Conservation (phyloP, 257 asterid species). For the Solanum peruvianum region DNA sequence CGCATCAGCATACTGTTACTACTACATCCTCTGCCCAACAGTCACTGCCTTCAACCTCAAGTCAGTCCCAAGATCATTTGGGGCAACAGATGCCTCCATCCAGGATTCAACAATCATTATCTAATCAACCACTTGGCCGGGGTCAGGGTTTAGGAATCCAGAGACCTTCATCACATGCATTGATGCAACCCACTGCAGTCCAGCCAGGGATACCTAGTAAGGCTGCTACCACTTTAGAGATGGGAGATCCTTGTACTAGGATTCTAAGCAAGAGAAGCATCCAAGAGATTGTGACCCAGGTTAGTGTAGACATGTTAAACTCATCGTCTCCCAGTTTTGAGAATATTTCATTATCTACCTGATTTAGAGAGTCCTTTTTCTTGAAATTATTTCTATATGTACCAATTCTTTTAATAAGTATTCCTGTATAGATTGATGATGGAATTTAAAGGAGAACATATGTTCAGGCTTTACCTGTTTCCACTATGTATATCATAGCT, state of each 20-base stretch:
- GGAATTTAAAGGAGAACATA: background rate
- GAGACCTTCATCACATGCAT: slow-evolving; percentile 38
- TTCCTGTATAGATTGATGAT: background rate
- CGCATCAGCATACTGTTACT: slow-evolving; percentile 38
- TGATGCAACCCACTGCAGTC: slow-evolving; percentile 27
- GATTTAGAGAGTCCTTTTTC: background rate
- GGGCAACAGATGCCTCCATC: slow-evolving; percentile 46
- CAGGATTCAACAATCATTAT: slow-evolving; percentile 43
- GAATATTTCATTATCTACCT: background rate
- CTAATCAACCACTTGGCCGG: slow-evolving; percentile 55
- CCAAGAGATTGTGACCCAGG: slow-evolving; percentile 76
- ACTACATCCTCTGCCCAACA: slow-evolving; percentile 33
- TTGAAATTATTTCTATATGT: background rate
- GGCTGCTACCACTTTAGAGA: slow-evolving; percentile 32
- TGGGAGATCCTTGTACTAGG: slow-evolving; percentile 49
- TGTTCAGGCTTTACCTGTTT: background rate
- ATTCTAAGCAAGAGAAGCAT: slow-evolving; percentile 73
- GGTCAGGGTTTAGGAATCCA: slow-evolving; percentile 52
- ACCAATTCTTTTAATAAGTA: background rate
- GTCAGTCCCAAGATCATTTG: slow-evolving; percentile 45
- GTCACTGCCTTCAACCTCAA: slow-evolving; percentile 37
- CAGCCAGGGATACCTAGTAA: slow-evolving; percentile 27
- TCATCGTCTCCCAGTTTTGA: background rate
- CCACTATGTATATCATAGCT: background rate
- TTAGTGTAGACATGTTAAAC: slow-evolving; percentile 6